Evolutionary conservation across 768 basidiomycete genomes (phyloP), one percentile per base, ranked within the genome.

Genomic region (Tephrocybe sp.): DNA sequence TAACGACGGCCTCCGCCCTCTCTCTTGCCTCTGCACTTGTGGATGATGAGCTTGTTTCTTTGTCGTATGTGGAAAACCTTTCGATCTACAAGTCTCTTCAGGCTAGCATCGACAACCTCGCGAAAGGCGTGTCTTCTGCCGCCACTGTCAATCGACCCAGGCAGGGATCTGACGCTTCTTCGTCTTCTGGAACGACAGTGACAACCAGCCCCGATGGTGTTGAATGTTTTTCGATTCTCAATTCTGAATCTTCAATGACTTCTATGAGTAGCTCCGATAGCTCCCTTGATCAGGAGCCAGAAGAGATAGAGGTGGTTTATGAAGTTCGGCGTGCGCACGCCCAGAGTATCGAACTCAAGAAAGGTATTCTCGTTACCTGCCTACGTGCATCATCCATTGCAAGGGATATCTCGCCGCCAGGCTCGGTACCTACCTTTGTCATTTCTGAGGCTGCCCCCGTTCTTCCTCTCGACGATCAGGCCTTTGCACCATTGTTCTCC

Each of bases 321-420:
- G 77, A 80, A 53, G 65, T 79, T 39, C 70, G 68, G 55, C 70
- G 76, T 11, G 79, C 69, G 2, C 78, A 75, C 42, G 73, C 77
- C 41, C 74, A 71, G 59, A 81, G 78, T 53, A 65, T 81, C 60
- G 75, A 78, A 58, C 66, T 79, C 53, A 75, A 78, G 63, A 73
- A 70, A 60, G 78, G 74, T 3, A 66, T 76, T 40, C 57, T 81
- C 23, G 57, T 80, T 26, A 65, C 70, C 53, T 74, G 55, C 51
- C 58, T 46, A 33, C 45, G 50, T 12, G 62, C 65, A 44, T 48
- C 64, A 12, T 45, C 54, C 12, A 41, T 15, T 17, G 28, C 28
- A 12, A 25, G 36, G 1, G 41, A 58, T 28, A 25, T n/a, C 15
- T 20, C 48, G 40, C 42, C 28, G 14, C 20, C 41, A 17, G 33